Evolutionary conservation across 345 rosid species (phyloP).

Genomic region (Citrus maxima): DNA sequence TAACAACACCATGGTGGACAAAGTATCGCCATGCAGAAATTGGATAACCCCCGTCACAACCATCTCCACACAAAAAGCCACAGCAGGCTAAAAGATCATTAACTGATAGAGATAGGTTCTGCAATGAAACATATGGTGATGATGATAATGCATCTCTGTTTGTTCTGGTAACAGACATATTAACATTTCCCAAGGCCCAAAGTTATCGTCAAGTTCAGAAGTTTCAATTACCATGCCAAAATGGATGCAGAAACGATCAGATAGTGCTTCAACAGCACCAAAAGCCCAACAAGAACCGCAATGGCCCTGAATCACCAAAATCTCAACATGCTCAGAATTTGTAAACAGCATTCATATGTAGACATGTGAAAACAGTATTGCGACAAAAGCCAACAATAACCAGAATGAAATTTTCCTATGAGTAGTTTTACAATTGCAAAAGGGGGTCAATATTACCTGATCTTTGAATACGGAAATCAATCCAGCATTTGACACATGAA

Average conservation of each 20-base stretch:
- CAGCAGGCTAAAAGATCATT: slow-evolving; percentile 95
- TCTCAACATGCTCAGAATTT: slow-evolving; percentile 17
- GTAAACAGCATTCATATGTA: background rate
- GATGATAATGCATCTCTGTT: background rate
- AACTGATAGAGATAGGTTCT: slow-evolving; percentile 80
- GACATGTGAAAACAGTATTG: slow-evolving; percentile 31
- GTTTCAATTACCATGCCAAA: slow-evolving; percentile 58
- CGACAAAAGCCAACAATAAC: slow-evolving; percentile 91
- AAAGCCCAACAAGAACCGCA: slow-evolving; percentile 99
- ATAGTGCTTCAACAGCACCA: slow-evolving; percentile 92
- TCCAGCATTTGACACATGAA: slow-evolving; percentile 32
- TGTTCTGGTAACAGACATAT: background rate
- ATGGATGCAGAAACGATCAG: slow-evolving; percentile 95
- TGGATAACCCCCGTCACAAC: slow-evolving; percentile 91
- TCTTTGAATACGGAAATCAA: slow-evolving; percentile 40
- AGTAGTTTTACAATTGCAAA: background rate
- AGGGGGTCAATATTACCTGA: slow-evolving; percentile 57
- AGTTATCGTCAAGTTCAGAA: background rate
- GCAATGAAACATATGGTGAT: slow-evolving; percentile 19
- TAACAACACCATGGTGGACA: slow-evolving; percentile 71
- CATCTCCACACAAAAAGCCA: slow-evolving; percentile 86
- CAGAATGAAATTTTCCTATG: slow-evolving; percentile 65
- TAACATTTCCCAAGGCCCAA: background rate
- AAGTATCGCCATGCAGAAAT: slow-evolving; percentile 86
- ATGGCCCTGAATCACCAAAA: slow-evolving; percentile 67